Evolutionary conservation across 495 filamentous ascomycete genomes (phyloP).

Genomic region (Aspergillus affinis): DNA sequence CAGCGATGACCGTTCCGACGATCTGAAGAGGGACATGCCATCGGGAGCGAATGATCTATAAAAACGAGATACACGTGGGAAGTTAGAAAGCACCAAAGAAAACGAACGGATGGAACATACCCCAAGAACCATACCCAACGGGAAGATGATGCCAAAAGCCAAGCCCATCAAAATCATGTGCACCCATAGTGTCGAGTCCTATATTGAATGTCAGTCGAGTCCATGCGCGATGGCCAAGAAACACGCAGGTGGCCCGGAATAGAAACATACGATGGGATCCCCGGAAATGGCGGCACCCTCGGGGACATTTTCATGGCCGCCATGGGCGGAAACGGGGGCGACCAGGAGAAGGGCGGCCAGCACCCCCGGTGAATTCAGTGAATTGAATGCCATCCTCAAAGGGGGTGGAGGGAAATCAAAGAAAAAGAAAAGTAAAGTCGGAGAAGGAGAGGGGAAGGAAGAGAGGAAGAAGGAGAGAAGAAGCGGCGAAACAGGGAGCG

Average conservation of each 20-base stretch:
- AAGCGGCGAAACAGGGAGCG: neutral
- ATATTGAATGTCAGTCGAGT: conserved; percentile 6
- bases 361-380: conserved; percentile 11
- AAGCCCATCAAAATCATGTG: conserved; percentile 90
- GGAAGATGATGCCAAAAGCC: conserved; percentile 88
- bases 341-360: conserved; percentile 32
- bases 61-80: neutral
- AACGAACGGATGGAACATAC: conserved; percentile 46
- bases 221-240: neutral
- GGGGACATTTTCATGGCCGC: conserved; percentile 71
- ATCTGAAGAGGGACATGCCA: conserved; percentile 95
- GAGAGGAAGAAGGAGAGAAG: conserved; percentile 14
- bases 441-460: conserved; percentile 1
- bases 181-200: conserved; percentile 87
- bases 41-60: conserved; percentile 79
- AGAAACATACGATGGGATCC: conserved; percentile 76
- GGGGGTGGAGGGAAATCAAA: neutral
- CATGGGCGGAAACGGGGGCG: conserved; percentile 56
- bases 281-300: conserved; percentile 73
- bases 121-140: conserved; percentile 92
- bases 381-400: conserved; percentile 19
- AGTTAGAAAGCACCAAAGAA: conserved; percentile 3
- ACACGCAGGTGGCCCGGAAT: neutral
- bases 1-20: conserved; percentile 68
- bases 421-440: conserved; percentile 13